Evolutionary conservation across 306 rosid species (phyloP).

Genomic region (Parietaria judaica): DNA sequence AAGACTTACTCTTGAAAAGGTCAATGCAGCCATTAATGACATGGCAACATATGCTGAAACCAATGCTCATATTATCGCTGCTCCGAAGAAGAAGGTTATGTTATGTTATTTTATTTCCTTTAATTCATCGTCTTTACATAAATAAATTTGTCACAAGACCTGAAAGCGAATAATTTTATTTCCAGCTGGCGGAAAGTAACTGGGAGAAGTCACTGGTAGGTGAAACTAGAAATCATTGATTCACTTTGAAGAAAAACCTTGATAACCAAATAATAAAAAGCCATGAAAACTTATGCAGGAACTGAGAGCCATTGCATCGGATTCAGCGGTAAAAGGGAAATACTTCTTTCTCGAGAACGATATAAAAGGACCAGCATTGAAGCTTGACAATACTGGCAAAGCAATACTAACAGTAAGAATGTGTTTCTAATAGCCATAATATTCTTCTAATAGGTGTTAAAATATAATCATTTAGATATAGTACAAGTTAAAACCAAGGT

Average conservation of each 20-base stretch:
- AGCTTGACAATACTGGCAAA: slow-evolving; percentile 87
- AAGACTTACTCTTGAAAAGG: slow-evolving; percentile 85
- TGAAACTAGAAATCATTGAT: slow-evolving; percentile 3
- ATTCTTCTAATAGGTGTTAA: not conserved
- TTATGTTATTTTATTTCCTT: slow-evolving; percentile 10
- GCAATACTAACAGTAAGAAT: slow-evolving; percentile 68
- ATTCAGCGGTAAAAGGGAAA: slow-evolving; percentile 66
- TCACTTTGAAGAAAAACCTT: not conserved
- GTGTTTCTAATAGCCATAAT: not conserved
- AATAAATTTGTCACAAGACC: not conserved
- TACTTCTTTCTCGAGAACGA: slow-evolving; percentile 78
- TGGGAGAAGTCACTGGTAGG: slow-evolving; percentile 91
- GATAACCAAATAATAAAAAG: no score
- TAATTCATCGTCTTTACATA: slow-evolving; percentile 9
- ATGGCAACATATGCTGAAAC: slow-evolving; percentile 85
- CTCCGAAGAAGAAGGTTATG: slow-evolving; percentile 75
- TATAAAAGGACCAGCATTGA: slow-evolving; percentile 75
- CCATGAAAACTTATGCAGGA: slow-evolving; percentile 40
- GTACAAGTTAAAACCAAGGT: no score
- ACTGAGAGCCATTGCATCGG: slow-evolving; percentile 70
- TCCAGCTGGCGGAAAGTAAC: slow-evolving; percentile 69
- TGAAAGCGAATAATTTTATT: slow-evolving; percentile 27
- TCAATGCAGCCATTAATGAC: slow-evolving; percentile 73
- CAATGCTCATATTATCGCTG: slow-evolving; percentile 58
- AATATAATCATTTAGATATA: not conserved